phyloP scores from a whole-genome alignment of 2,329 filamentous ascomycete species.

The Xylariaceae sp. region DNA sequence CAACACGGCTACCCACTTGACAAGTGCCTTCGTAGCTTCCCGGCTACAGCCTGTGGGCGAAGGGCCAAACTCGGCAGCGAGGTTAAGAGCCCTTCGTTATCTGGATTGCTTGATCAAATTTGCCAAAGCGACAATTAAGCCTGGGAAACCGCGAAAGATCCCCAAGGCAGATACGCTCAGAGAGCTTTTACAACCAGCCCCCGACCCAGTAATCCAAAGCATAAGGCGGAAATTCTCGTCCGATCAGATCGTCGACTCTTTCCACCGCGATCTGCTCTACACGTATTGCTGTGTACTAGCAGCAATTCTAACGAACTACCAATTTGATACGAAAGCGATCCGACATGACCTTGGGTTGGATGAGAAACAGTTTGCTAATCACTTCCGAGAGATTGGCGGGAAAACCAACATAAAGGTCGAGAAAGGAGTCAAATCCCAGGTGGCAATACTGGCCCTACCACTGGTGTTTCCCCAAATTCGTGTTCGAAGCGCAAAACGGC shows the following conservation, averaged over 20 bases:
- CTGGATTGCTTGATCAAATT: conserved; percentile 55
- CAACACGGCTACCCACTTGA: conserved; percentile 52
- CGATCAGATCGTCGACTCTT: conserved; percentile 62
- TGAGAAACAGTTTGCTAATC: conserved; percentile 65
- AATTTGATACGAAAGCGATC: conserved; percentile 66
- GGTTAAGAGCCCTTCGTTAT: conserved; percentile 58
- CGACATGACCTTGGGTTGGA: conserved; percentile 70
- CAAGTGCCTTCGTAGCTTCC: conserved; percentile 61
- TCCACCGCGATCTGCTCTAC: conserved; percentile 66
- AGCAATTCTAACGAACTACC: conserved; percentile 68
- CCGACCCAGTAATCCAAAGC: conserved; percentile 60
- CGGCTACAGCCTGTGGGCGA: conserved; percentile 54
- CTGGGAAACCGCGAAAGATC: conserved; percentile 47
- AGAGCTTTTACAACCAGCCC: conserved; percentile 52
- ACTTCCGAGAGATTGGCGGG: conserved; percentile 74
- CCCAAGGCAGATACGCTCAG: conserved; percentile 60
- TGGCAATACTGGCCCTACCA: conserved; percentile 73
- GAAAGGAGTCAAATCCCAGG: conserved; percentile 49
- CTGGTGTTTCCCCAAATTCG: conserved; percentile 72
- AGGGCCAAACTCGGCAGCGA: conserved; percentile 48
- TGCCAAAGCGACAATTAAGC: conserved; percentile 45
- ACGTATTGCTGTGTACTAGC: conserved; percentile 71
- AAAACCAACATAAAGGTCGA: conserved; percentile 60
- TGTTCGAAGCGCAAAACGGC: conserved; percentile 20
- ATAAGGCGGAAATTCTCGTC: conserved; percentile 68